phyloP scores from a whole-genome alignment of 176 grass and related monocot species.

The Echinochloa phyllopogon region DNA sequence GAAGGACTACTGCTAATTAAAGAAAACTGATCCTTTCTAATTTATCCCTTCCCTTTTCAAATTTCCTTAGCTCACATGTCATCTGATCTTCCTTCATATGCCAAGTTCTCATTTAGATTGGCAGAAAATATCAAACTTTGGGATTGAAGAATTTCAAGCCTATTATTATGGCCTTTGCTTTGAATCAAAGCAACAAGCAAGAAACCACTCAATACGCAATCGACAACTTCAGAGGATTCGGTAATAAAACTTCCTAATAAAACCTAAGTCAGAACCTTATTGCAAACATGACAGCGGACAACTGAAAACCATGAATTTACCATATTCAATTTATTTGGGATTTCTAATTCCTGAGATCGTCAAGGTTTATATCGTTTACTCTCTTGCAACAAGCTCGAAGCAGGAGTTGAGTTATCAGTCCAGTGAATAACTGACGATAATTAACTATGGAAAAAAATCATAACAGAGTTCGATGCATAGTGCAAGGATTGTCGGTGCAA shows the following conservation, averaged over 20 bases:
- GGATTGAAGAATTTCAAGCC: background rate
- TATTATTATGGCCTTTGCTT: background rate
- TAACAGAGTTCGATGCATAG: background rate
- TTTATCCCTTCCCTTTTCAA: background rate
- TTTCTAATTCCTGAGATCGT: background rate
- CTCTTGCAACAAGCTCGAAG: background rate
- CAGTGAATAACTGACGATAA: background rate
- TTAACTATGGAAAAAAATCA: background rate
- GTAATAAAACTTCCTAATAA: constrained; percentile 14
- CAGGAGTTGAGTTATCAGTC: background rate
- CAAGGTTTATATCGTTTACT: background rate
- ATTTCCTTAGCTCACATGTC: background rate
- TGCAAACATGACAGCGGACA: background rate
- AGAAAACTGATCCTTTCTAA: background rate
- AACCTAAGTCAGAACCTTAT: background rate
- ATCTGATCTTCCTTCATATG: background rate
- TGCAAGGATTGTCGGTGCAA: background rate
- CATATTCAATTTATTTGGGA: background rate
- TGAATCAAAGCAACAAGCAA: background rate
- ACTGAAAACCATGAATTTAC: background rate
- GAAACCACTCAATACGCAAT: background rate
- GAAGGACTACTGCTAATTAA: background rate
- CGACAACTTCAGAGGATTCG: background rate
- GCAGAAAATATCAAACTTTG: background rate
- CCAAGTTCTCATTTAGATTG: constrained; percentile 5